Percentiles rank a stretch among this genome's conserved stretches.
These are phyloP conservation scores for Trichoderma asperellum DNA, from an alignment of 2,329 filamentous ascomycete species.

Conservation along the genomic window DNA sequence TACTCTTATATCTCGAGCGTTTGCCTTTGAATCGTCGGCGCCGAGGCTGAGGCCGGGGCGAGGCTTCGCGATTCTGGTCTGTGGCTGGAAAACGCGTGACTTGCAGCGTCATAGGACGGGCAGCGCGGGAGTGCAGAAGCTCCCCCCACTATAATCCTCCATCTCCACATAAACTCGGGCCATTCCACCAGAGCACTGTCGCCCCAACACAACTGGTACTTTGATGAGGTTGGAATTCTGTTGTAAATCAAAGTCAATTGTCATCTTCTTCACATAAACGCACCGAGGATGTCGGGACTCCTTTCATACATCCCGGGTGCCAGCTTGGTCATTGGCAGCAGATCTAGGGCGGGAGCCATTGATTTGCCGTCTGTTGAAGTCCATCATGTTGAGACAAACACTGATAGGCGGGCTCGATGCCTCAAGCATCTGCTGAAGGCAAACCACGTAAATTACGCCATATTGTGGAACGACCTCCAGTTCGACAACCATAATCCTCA, in stretches of 20 bases:
- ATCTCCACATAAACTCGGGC: conserved; percentile 16
- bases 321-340: conserved; percentile 36
- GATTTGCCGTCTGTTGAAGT: conserved; percentile 70
- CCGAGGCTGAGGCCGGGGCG: neutral
- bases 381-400: conserved; percentile 77
- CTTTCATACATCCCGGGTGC: conserved; percentile 42
- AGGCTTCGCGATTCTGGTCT: conserved; percentile 4
- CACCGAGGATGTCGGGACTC: conserved; percentile 40
- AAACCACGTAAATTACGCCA: conserved; percentile 87
- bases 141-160: conserved; percentile 14
- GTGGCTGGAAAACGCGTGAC: conserved; percentile 27
- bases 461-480: conserved; percentile 73
- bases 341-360: conserved; percentile 46
- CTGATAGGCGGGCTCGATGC: conserved; percentile 78
- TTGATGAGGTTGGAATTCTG: neutral
- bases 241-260: neutral
- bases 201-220: conserved; percentile 21
- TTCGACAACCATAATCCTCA: conserved; percentile 87
- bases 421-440: conserved; percentile 89
- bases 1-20: neutral
- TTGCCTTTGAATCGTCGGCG: neutral
- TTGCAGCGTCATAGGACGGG: conserved; percentile 19
- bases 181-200: conserved; percentile 3
- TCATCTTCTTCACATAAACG: neutral
- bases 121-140: conserved; percentile 15